Conservation (phyloP, 257 asterid species). For the Anisodus acutangulus region DNA sequence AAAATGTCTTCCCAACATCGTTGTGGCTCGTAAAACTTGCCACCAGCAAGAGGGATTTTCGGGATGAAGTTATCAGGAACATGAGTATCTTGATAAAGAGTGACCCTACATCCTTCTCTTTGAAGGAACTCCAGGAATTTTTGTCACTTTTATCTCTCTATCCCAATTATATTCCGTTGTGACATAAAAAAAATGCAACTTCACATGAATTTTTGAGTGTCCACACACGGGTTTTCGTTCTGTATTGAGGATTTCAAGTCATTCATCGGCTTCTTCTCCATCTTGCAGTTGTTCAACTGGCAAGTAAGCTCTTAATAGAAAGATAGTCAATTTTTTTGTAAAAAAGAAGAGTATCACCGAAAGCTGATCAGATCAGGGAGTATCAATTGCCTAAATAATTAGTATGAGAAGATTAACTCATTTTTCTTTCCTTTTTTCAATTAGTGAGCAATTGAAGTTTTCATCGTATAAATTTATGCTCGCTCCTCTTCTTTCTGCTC, state of each 20-base stretch:
- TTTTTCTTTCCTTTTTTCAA: too few relatives aligned
- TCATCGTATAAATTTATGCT: too few relatives aligned
- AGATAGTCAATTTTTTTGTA: too few relatives aligned
- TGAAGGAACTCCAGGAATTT: slow-evolving; percentile 44
- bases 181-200: slow-evolving; percentile 39
- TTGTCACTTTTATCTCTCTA: slow-evolving; percentile 35
- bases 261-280: slow-evolving; percentile 39
- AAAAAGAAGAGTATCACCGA: too few relatives aligned
- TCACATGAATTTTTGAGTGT: slow-evolving; percentile 45
- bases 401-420: too few relatives aligned
- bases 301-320: slow-evolving; percentile 40
- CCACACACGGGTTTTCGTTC: slow-evolving; percentile 41
- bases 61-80: slow-evolving; percentile 33
- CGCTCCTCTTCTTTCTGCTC: too few relatives aligned
- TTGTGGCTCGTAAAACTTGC: slow-evolving; percentile 32
- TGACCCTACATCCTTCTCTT: slow-evolving; percentile 26
- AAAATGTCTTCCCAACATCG: slow-evolving; percentile 31
- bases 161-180: slow-evolving; percentile 41
- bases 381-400: too few relatives aligned
- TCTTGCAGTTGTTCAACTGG: slow-evolving; percentile 37
- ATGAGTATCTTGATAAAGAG: slow-evolving; percentile 33
- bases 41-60: slow-evolving; percentile 31
- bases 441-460: too few relatives aligned
- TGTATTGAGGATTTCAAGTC: slow-evolving; percentile 42
- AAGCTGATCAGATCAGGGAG: too few relatives aligned